phyloP scores from a whole-genome alignment of 352 stramenopile species.

The Globisporangium okanoganense region DNA sequence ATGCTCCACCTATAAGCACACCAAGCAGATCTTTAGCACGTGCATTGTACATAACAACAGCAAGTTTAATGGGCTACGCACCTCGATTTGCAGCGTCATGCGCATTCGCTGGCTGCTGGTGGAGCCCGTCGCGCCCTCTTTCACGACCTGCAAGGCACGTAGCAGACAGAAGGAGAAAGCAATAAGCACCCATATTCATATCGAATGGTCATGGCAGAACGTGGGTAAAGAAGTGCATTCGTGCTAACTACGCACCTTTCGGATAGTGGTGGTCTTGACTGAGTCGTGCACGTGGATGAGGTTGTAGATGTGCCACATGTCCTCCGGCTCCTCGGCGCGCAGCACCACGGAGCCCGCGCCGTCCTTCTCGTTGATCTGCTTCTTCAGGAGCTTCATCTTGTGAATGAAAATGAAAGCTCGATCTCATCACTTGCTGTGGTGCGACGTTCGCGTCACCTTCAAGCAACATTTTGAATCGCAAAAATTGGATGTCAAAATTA shows the following conservation, averaged over 20 bases:
- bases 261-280: slow-evolving; percentile 95
- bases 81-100: slow-evolving; percentile 94
- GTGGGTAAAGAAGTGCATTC: not conserved
- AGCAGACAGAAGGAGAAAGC: not conserved
- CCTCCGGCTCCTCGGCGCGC: slow-evolving; percentile 94
- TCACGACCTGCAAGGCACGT: slow-evolving; percentile 78
- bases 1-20: slow-evolving; percentile 82
- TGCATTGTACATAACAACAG: not conserved
- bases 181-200: not conserved
- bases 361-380: slow-evolving; percentile 94
- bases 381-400: slow-evolving; percentile 91
- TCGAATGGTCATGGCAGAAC: not conserved
- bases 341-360: slow-evolving; percentile 90
- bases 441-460: not conserved
- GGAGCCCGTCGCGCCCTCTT: slow-evolving; percentile 93
- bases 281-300: slow-evolving; percentile 93
- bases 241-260: slow-evolving; percentile 82
- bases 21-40: not conserved
- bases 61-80: slow-evolving; percentile 10
- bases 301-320: slow-evolving; percentile 99
- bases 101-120: slow-evolving; percentile 94
- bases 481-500: no score
- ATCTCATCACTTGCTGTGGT: no score
- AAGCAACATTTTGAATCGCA: not conserved
- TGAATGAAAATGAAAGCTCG: no score